Conservation (phyloP, 2,329 filamentous ascomycete genomes). For the Magnaporthiopsis rhizophila region DNA sequence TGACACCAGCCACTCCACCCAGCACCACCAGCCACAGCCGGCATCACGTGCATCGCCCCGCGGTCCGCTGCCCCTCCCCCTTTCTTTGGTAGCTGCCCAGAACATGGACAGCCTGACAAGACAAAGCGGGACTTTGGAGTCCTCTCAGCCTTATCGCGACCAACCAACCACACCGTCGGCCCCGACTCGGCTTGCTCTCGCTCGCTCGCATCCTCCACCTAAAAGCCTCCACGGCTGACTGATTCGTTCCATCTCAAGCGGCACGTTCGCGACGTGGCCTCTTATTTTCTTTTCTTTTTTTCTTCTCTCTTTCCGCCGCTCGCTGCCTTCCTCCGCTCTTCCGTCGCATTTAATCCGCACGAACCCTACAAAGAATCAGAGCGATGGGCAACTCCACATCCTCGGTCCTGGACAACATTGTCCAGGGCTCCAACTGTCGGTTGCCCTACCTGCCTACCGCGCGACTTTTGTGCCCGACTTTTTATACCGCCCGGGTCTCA, state of each 20-base stretch:
- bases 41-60: background rate
- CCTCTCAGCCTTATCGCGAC: background rate
- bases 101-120: background rate
- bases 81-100: background rate
- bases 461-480: background rate
- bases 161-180: background rate
- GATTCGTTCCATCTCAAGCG: background rate
- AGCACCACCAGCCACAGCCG: background rate
- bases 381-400: constrained; percentile 63
- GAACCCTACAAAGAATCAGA: background rate
- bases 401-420: constrained; percentile 85
- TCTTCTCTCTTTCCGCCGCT: background rate
- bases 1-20: background rate
- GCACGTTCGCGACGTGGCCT: background rate
- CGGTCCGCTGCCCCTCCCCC: background rate
- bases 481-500: background rate
- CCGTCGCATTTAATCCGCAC: background rate
- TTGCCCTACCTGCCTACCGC: constrained; percentile 2
- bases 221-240: background rate
- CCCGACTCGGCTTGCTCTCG: background rate
- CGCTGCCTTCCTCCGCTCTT: background rate
- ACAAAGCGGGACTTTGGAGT: background rate
- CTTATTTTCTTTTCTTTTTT: background rate
- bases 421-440: constrained; percentile 90
- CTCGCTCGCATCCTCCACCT: background rate